Evolutionary conservation across 331 rosid genomes (phyloP), one percentile per base, ranked within the genome.

Genomic region (Pyrus hybrid): DNA sequence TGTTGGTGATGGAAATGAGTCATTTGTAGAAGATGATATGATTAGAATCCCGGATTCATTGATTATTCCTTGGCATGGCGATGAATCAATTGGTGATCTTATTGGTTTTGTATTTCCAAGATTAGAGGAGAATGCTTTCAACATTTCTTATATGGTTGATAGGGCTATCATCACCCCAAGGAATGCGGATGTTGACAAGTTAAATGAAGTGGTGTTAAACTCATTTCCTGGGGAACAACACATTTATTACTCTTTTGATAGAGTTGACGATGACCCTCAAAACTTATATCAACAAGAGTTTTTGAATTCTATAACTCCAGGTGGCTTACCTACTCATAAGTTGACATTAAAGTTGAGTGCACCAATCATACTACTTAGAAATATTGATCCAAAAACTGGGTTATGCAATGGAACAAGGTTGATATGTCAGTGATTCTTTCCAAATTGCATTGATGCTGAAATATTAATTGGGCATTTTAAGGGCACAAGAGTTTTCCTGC

Each of bases 381-480:
- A 79, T 37, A 18, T 64, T 11, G 63, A 71, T 13, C n/a, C 62
- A 6, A 29, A 57, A 17, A 16, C 37, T 4, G 61, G 67, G 4
- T 37, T 79, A 7, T 79, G 73, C 18, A 79, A 79, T 64, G 49
- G 68, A 7, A 71, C 68, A 32, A 11, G 77, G 11, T 32, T 79
- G 23, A 13, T 71, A 30, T 79, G 77, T 16, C 23, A 2, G 6
- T 12, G n/a, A 3, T 79, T 64, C 25, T 13, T 35, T 3, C 45
- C 1, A 1, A 69, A 61, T 35, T 0, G 70, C 4, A 70, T 77
- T 37, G 32, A 69, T 60, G 68, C 41, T n/a, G 54, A 79, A 41
- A 35, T 65, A 4, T 8, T 16, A 12, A 9, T 0, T 51, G 53
- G 63, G 6, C 18, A 79, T 17, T 4, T 12, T 16, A 32, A 2